Evolutionary conservation across 495 filamentous ascomycete genomes (phyloP).

Genomic region (Emericellopsis terricola): DNA sequence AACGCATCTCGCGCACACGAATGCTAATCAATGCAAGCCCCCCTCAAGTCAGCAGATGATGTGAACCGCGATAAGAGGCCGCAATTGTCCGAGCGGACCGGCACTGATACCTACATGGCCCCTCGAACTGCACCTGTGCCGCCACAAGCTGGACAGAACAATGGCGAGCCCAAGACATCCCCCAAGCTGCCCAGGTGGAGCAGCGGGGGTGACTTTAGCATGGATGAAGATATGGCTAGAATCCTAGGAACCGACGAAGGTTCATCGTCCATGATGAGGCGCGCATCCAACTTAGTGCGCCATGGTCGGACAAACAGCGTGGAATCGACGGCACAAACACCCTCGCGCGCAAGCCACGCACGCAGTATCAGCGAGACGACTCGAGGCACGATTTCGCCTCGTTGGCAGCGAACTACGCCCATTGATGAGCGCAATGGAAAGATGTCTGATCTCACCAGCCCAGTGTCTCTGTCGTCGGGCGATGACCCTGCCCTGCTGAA

Average conservation of each 20-base stretch:
- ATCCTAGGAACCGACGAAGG: slow-evolving; percentile 56
- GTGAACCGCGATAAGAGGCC: not conserved
- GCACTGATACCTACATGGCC: slow-evolving; percentile 41
- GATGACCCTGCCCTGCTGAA: slow-evolving; percentile 64
- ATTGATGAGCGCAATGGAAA: slow-evolving; percentile 39
- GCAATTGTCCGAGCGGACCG: slow-evolving; percentile 18
- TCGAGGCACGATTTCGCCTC: slow-evolving; percentile 33
- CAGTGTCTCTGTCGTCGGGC: slow-evolving; percentile 38
- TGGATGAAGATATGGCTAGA: slow-evolving; percentile 82
- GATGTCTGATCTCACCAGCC: slow-evolving; percentile 53
- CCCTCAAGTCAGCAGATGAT: not conserved
- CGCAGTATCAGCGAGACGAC: slow-evolving; percentile 39
- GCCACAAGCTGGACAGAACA: slow-evolving; percentile 17
- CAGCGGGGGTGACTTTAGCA: slow-evolving; percentile 57
- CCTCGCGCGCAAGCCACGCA: slow-evolving; percentile 21
- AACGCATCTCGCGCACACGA: too few species aligned
- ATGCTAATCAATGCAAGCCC: too few species aligned
- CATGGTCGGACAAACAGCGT: slow-evolving; percentile 79
- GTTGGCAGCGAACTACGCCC: slow-evolving; percentile 57
- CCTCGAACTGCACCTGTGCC: slow-evolving; percentile 40
- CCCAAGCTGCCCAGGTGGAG: slow-evolving; percentile 58
- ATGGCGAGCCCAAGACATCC: slow-evolving; percentile 38
- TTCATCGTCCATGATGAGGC: slow-evolving; percentile 58
- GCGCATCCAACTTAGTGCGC: slow-evolving; percentile 80
- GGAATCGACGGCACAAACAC: slow-evolving; percentile 26